phyloP scores from a whole-genome alignment of 2,329 filamentous ascomycete genomes.

The Zasmidium angulare region DNA sequence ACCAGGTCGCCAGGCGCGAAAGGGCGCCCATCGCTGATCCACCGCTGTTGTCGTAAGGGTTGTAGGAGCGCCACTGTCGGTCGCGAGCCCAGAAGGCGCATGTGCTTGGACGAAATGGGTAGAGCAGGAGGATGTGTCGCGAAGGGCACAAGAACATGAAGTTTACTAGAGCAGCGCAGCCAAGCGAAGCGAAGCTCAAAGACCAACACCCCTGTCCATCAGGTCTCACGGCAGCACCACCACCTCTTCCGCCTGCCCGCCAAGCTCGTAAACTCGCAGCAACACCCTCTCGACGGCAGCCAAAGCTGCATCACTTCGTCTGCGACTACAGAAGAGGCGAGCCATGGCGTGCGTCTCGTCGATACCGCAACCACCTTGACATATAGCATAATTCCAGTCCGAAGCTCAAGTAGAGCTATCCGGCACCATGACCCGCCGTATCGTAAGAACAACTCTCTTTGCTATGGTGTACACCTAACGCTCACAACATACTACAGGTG shows the following conservation, averaged over 20 bases:
- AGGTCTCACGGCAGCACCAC: not conserved
- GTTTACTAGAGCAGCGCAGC: not conserved
- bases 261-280: not conserved
- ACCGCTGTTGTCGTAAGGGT: constrained; percentile 8
- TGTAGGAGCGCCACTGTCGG: constrained; percentile 2
- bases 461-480: not conserved
- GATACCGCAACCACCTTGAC: constrained; percentile 4
- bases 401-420: not conserved
- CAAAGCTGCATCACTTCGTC: not conserved
- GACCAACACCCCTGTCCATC: not conserved
- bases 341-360: constrained; percentile 1
- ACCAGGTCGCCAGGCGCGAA: constrained; percentile 36
- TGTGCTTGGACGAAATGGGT: constrained; percentile 1
- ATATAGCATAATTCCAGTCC: not conserved
- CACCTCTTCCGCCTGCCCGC: not conserved
- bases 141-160: not conserved
- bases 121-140: not conserved
- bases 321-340: not conserved
- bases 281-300: not conserved
- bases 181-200: not conserved
- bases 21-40: constrained; percentile 15
- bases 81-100: constrained; percentile 16
- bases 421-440: constrained; percentile 22
- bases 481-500: constrained; percentile 45
- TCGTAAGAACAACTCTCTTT: constrained; percentile 12